phyloP scores from a whole-genome alignment of 1,139 yeast species.

The Scheffersomyces parashehatae region DNA sequence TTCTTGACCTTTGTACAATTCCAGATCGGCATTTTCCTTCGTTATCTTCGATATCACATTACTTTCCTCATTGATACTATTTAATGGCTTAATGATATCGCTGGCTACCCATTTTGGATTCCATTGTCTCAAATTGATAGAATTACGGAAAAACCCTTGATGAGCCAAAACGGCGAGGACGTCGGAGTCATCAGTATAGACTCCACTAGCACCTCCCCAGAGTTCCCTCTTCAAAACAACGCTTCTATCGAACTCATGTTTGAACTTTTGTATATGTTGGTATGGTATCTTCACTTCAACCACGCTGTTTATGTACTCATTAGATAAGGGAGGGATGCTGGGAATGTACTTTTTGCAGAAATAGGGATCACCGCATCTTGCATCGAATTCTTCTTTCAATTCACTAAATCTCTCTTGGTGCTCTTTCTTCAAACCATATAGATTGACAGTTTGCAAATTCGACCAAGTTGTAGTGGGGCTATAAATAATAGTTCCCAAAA shows the following conservation, averaged over 20 bases:
- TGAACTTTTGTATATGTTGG: conserved; percentile 29
- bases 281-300: conserved; percentile 68
- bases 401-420: conserved; percentile 33
- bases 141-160: conserved; percentile 55
- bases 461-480: conserved; percentile 54
- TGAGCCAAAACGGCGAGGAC: conserved; percentile 74
- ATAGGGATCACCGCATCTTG: conserved; percentile 5
- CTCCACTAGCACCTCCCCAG: conserved; percentile 83
- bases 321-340: conserved; percentile 47
- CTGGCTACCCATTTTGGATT: conserved; percentile 31
- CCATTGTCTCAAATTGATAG: conserved; percentile 34
- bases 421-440: conserved; percentile 39
- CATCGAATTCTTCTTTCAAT: conserved; percentile 25
- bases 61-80: conserved; percentile 7
- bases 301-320: conserved; percentile 57
- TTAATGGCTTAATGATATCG: conserved; percentile 28
- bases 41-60: conserved; percentile 23
- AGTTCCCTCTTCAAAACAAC: conserved; percentile 49
- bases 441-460: conserved; percentile 36
- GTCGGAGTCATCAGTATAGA: conserved; percentile 93
- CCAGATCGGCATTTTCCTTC: conserved; percentile 25
- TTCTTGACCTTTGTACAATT: not conserved
- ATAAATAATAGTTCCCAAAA: conserved; percentile 64
- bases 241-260: conserved; percentile 35
- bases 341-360: conserved; percentile 35